Base-by-base conservation (phyloP, 2,329 filamentous ascomycete genomes). In the Mycogone perniciosa region DNA sequence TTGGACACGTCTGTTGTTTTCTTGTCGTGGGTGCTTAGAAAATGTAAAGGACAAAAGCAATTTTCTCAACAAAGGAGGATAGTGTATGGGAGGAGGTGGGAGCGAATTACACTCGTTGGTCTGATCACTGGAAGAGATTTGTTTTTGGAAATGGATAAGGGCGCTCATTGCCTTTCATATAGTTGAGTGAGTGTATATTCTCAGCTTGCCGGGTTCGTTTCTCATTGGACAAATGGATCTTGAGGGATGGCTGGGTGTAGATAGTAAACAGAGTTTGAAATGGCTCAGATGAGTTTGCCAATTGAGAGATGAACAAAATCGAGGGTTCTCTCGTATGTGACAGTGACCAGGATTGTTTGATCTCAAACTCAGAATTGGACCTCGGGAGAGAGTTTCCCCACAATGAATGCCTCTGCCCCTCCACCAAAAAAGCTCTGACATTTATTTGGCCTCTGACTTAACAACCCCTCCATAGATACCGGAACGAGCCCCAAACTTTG, bases 241-340 rank as follows among this genome's bases (percentile, higher is more conserved):
- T 27, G 31, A 42, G 37, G 27, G 27, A 41, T 26, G 33, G 29
- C 7, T 7, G 7, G 27, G 3, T 42, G 7, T 31, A 42, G 27
- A 43, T 51, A 38, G 48, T 37, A 37, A 42, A 51, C 9, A 39
- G 37, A 46, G 43, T 37, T 26, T 31, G 37, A 30, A 45, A 42
- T 35, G 27, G 2, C 44, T 42, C 48, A 31, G 31, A 42, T 41
- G 41, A 51, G 5, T 5, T n/a, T 37, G 30, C 43, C n/a, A 41
- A 41, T 30, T 13, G 8, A 31, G 6, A 4, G 43, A 8, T 1
- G 5, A 5, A 27, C 26, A 27, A 11, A 33, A 8, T 7, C 33
- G 20, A 26, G 8, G 13, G 13, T 30, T 30, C 43, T 26, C 43
- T 20, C 20, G 20, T 20, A 20, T 20, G 20, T 20, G 20, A 20